phyloP scores from a whole-genome alignment of 371 early-diverging fungal species.

The Rhizopus delemar region DNA sequence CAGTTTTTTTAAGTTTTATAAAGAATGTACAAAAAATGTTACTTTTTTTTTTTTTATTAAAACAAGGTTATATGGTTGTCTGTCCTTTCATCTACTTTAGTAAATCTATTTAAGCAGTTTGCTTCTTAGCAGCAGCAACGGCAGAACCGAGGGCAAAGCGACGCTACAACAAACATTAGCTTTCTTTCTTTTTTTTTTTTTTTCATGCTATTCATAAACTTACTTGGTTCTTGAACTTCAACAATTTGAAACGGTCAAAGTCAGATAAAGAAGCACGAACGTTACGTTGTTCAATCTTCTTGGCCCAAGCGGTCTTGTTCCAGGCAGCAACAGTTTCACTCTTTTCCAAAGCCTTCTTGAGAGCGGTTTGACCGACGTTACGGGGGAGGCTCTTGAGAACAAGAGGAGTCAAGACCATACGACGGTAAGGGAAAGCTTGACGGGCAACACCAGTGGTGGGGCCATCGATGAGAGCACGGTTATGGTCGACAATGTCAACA shows the following conservation, averaged over 20 bases:
- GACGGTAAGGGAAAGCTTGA: conserved; percentile 84
- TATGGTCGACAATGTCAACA: conserved; percentile 98
- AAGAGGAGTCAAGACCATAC: conserved; percentile 86
- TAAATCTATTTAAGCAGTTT: conserved; percentile 39
- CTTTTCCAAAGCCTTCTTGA: conserved; percentile 85
- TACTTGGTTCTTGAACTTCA: conserved; percentile 80
- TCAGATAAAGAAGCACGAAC: conserved; percentile 82
- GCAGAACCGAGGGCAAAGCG: conserved; percentile 44
- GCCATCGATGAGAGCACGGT: conserved; percentile 95
- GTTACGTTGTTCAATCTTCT: conserved; percentile 85
- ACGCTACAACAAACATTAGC: conserved; percentile 28
- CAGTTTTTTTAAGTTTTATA: no score
- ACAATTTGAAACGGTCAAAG: conserved; percentile 97
- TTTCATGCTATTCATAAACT: background rate
- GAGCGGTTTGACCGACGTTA: conserved; percentile 70
- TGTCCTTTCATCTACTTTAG: no score
- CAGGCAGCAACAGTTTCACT: conserved; percentile 77
- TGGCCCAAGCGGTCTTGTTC: conserved; percentile 89
- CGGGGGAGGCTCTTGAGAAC: conserved; percentile 87
- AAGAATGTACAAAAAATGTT: no score
- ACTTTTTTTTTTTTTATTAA: no score
- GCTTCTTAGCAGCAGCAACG: conserved; percentile 49
- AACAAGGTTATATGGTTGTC: no score
- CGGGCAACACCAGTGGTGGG: conserved; percentile 95
- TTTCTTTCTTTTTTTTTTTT: background rate